phyloP scores from a whole-genome alignment of 108 stramenopile species.

The Thalassiosira profunda region DNA sequence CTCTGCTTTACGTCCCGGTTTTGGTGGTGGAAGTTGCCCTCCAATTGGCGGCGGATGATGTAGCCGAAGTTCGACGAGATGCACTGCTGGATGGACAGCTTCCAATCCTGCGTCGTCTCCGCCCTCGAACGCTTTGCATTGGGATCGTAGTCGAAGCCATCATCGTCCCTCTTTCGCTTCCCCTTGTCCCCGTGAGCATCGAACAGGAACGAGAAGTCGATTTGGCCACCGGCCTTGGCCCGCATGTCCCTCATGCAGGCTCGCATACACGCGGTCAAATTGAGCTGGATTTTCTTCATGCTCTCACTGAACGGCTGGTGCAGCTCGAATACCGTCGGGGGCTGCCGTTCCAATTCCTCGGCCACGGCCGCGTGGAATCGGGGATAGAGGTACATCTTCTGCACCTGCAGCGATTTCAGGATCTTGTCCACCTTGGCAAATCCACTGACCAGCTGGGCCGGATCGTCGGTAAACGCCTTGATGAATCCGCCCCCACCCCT shows the following conservation, averaged over 20 bases:
- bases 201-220: conserved; percentile 60
- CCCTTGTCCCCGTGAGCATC: conserved; percentile 14
- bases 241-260: conserved; percentile 92
- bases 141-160: background rate
- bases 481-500: conserved; percentile 73
- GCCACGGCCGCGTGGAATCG: conserved; percentile 90
- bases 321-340: conserved; percentile 89
- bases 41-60: conserved; percentile 87
- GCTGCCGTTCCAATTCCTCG: conserved; percentile 71
- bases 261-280: conserved; percentile 88
- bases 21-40: conserved; percentile 97
- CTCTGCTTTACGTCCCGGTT: conserved; percentile 87
- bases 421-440: conserved; percentile 94
- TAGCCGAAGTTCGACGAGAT: conserved; percentile 90
- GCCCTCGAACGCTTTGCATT: background rate
- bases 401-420: conserved; percentile 83
- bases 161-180: conserved; percentile 12
- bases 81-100: conserved; percentile 90
- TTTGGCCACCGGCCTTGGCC: conserved; percentile 57
- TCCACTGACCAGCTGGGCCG: conserved; percentile 81
- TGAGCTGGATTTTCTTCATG: conserved; percentile 92
- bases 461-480: conserved; percentile 95
- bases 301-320: conserved; percentile 81
- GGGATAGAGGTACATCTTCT: conserved; percentile 94
- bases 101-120: conserved; percentile 31